These are phyloP conservation scores for Sporopachydermia quercuum DNA, from an alignment of 805 yeast genomes.

Conservation along the genomic window DNA sequence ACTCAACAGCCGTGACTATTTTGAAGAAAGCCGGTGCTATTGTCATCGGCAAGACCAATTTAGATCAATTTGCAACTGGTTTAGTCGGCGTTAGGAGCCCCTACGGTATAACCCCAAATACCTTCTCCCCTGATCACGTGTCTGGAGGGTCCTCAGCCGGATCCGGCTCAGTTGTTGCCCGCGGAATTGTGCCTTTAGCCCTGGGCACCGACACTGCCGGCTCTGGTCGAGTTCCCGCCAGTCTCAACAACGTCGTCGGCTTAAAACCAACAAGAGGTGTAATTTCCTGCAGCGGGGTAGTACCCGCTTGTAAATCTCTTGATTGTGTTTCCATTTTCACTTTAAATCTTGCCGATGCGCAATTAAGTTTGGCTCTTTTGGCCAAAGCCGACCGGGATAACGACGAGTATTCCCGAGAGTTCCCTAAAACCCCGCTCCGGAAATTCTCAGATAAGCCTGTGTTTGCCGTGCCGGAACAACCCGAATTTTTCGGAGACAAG, in stretches of 20 bases:
- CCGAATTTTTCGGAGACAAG: constrained; percentile 70
- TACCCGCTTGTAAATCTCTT: constrained; percentile 90
- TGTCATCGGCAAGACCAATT: constrained; percentile 82
- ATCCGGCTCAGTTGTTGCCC: constrained; percentile 80
- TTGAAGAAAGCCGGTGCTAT: constrained; percentile 86
- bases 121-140: constrained; percentile 64
- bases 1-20: constrained; percentile 61
- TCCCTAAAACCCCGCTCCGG: constrained; percentile 52
- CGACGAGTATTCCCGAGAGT: constrained; percentile 68
- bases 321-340: constrained; percentile 88
- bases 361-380: constrained; percentile 52
- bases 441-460: constrained; percentile 44
- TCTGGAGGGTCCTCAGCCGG: constrained; percentile 96
- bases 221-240: constrained; percentile 95
- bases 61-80: constrained; percentile 97
- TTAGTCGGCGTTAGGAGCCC: constrained; percentile 92
- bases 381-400: constrained; percentile 57
- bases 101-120: constrained; percentile 76
- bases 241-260: constrained; percentile 80
- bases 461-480: constrained; percentile 61
- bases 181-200: constrained; percentile 80
- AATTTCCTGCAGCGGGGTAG: constrained; percentile 81
- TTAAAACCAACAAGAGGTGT: constrained; percentile 86
- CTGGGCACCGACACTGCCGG: constrained; percentile 98
- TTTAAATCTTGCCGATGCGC: constrained; percentile 69